Evolutionary conservation across 768 basidiomycete genomes (phyloP).

Genomic region (Leccinum aurantiacum): DNA sequence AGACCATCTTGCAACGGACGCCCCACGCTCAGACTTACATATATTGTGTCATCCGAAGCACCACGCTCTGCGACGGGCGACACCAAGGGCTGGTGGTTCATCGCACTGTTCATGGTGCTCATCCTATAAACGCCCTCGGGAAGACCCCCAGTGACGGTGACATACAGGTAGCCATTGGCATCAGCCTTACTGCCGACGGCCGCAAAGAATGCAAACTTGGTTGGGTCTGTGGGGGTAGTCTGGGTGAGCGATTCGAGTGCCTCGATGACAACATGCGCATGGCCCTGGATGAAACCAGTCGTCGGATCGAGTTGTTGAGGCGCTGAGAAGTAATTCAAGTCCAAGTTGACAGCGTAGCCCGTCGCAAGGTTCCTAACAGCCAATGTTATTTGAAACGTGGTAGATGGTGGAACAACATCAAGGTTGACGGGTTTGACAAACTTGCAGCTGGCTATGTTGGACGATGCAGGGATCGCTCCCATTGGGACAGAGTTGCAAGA

Average conservation of each 20-base stretch:
- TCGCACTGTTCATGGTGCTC: conserved; percentile 43
- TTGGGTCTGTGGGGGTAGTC: conserved; percentile 49
- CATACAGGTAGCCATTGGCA: conserved; percentile 44
- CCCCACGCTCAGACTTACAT: conserved; percentile 27
- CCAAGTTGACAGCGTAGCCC: conserved; percentile 59
- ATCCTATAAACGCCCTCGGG: conserved; percentile 52
- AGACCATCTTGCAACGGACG: neutral
- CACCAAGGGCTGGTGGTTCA: conserved; percentile 45
- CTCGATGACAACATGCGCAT: conserved; percentile 64
- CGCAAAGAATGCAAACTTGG: conserved; percentile 59
- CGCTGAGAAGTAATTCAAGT: conserved; percentile 52
- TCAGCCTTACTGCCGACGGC: conserved; percentile 47
- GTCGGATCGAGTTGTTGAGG: conserved; percentile 49
- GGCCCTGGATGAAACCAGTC: conserved; percentile 55
- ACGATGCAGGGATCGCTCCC: conserved; percentile 52
- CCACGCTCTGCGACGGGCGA: conserved; percentile 42
- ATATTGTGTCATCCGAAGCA: conserved; percentile 41
- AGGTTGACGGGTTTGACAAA: conserved; percentile 49
- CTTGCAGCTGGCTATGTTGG: conserved; percentile 54
- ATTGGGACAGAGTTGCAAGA: conserved; percentile 66
- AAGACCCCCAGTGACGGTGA: conserved; percentile 53
- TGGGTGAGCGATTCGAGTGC: conserved; percentile 45
- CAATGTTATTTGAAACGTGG: conserved; percentile 53
- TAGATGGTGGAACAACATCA: conserved; percentile 43
- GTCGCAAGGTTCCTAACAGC: conserved; percentile 44